Evolutionary conservation across 495 filamentous ascomycete species (phyloP), one percentile per base, ranked within the genome.

Genomic region (Lophiostoma macrostomum): DNA sequence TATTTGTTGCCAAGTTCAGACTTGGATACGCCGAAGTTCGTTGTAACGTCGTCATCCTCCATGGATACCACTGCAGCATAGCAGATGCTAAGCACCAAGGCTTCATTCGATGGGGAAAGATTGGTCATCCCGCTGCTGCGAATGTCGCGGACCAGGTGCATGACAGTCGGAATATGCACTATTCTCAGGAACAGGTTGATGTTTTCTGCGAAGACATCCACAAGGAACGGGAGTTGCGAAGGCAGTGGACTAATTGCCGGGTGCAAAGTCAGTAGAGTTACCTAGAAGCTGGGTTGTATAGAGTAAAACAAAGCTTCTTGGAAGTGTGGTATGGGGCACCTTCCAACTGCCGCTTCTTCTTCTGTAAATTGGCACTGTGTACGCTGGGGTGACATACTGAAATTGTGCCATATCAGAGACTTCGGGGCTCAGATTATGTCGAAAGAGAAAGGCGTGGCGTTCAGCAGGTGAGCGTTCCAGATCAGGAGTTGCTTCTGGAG

Each of bases 11-110:
- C 76, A 22, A 81, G 72, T 4, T 79, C 71, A 5, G 66, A 45
- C 60, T 77, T 80, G 1, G 73, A 64, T 6, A 64, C 67, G n/a
- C 74, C 73, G 49, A 82, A 80, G 43, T 76, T 77, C 0, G 67
- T 63, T 14, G 67, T 36, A 8, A 54, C 60, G 37, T 82, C 77
- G 4, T 79, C 74, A 7, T 79, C 73, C 18, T 80, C 79, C 75
- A 82, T 75, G 0, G 79, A 82, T 1, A 69, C 73, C 10, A 82
- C 62, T 1, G 81, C 73, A 0, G 78, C 73, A 60, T 81, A 83
- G 60, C 81, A 83, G 4, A 83, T 78, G 0, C 79, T 69, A 61
- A 83, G 81, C 63, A 83, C 67, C 36, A 84, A 61, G 11, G 81
- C 78, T 54, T 84, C 76, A 40, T 80, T 73, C 22, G 70, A 63